phyloP scores from a whole-genome alignment of 164 flowering plant species.

The Stephania cephalantha region DNA sequence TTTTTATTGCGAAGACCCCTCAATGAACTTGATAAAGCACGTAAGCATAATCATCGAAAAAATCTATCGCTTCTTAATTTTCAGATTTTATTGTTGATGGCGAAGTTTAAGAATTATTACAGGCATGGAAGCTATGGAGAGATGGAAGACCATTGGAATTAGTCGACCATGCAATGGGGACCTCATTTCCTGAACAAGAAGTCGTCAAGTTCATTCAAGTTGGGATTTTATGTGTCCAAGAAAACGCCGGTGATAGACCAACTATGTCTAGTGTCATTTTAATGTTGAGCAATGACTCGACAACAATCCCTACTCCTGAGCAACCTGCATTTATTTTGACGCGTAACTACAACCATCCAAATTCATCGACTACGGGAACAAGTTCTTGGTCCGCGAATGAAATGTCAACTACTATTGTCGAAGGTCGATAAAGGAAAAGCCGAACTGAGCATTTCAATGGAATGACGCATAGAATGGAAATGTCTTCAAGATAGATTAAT shows the following conservation, averaged over 20 bases:
- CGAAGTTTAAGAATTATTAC: neutral
- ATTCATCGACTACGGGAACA: too few species aligned
- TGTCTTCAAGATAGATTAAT: too few species aligned
- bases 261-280: slow-evolving; percentile 1
- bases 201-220: slow-evolving; percentile 6
- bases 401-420: too few species aligned
- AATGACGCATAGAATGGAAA: too few species aligned
- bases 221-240: slow-evolving; percentile 12
- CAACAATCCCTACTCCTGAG: neutral
- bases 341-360: too few species aligned
- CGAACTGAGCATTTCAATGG: too few species aligned
- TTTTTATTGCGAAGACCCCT: slow-evolving; percentile 31
- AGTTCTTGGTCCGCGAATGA: too few species aligned
- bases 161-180: slow-evolving; percentile 3
- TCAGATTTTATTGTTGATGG: neutral
- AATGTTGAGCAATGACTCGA: slow-evolving; percentile 1
- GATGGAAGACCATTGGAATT: slow-evolving; percentile 7
- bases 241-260: slow-evolving; percentile 8
- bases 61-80: neutral
- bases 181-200: slow-evolving; percentile 6
- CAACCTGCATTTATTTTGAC: neutral
- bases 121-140: slow-evolving; percentile 12
- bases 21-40: slow-evolving; percentile 48
- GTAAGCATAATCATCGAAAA: slow-evolving; percentile 30
- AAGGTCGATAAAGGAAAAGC: too few species aligned